These are phyloP conservation scores for Brassica hybrid DNA, from an alignment of 441 rosid species.

Conservation along the genomic window DNA sequence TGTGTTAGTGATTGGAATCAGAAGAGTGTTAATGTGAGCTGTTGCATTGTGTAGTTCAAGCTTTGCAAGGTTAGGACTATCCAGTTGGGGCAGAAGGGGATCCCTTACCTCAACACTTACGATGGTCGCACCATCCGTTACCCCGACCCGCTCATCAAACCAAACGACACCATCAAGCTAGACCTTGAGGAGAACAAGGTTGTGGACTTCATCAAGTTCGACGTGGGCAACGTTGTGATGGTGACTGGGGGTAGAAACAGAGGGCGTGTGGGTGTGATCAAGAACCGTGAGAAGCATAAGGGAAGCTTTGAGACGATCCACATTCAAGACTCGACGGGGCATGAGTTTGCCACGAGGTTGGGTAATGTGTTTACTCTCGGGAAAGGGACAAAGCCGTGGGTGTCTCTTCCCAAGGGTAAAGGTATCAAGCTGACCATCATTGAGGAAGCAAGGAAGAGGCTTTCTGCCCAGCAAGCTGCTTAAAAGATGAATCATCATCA, in stretches of 20 bases:
- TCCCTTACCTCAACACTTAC: slow-evolving; percentile 74
- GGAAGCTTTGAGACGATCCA: slow-evolving; percentile 86
- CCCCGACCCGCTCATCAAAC: slow-evolving; percentile 78
- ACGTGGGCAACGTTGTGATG: slow-evolving; percentile 82
- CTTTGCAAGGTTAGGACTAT: slow-evolving; percentile 79
- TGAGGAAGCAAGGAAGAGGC: slow-evolving; percentile 82
- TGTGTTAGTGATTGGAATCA: neutral
- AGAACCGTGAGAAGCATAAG: slow-evolving; percentile 81
- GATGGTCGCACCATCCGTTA: slow-evolving; percentile 83
- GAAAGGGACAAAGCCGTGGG: slow-evolving; percentile 79
- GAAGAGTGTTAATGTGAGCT: neutral
- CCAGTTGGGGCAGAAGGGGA: slow-evolving; percentile 74
- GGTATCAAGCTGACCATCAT: slow-evolving; percentile 79
- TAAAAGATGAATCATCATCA: slow-evolving; percentile 8
- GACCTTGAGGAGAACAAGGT: slow-evolving; percentile 78
- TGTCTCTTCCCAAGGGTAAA: slow-evolving; percentile 85
- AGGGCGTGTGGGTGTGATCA: slow-evolving; percentile 81
- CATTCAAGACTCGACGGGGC: slow-evolving; percentile 70
- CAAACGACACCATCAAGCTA: slow-evolving; percentile 79
- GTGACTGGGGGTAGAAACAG: slow-evolving; percentile 86
- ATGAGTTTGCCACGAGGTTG: slow-evolving; percentile 82
- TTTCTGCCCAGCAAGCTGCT: slow-evolving; percentile 57
- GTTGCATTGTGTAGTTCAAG: slow-evolving; percentile 52
- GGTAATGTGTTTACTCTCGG: slow-evolving; percentile 81
- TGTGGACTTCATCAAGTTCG: slow-evolving; percentile 75